Evolutionary conservation across 495 filamentous ascomycete genomes (phyloP), one percentile per base, ranked within the genome.

Genomic region (Chaetomium cochliodes): DNA sequence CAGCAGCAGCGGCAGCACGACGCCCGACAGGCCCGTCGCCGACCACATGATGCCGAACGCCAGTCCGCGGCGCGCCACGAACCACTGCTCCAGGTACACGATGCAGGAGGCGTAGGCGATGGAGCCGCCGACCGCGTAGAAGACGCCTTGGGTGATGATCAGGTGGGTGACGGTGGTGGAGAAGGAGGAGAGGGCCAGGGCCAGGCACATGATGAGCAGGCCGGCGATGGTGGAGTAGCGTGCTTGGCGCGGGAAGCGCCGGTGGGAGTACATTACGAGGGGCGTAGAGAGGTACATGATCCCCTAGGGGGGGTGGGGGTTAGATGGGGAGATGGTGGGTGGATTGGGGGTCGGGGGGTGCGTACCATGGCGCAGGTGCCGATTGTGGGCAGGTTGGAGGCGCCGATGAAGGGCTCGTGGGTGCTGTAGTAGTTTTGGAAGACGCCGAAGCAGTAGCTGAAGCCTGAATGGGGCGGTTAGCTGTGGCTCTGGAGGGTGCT

Each of bases 11-110:
- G 85, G 86, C 6, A 87, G 57, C 20, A 73, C 62, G 49, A 77
- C 67, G 20, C 79, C 77, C n/a, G 68, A 76, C 20, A 76, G 53
- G 1, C 70, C 75, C 20, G 72, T 74, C 42, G 70, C 86, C 33
- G 80, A 81, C 76, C 79, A 84, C 67, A 84, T 78, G 16, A 84
- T 74, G n/a, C 84, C 85, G 63, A 80, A 86, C 8, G 85, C 85
- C 23, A 86, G 67, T 5, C 84, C 84, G 57, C 81, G 80, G 37
- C 78, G 69, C 26, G 67, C 59, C 25, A 82, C 72, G 69, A 86
- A 87, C 84, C 84, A 87, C 66, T 87, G 82, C 62, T 86, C 81
- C 12, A 87, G 61, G 68, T 80, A 82, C 41, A 80, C 71, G 62
- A 85, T 73, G 51, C 77, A 76, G 1, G 80, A 81, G 25, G 73